Conservation (phyloP, 106 monocot genomes). For the Dactylorhiza incarnata region DNA sequence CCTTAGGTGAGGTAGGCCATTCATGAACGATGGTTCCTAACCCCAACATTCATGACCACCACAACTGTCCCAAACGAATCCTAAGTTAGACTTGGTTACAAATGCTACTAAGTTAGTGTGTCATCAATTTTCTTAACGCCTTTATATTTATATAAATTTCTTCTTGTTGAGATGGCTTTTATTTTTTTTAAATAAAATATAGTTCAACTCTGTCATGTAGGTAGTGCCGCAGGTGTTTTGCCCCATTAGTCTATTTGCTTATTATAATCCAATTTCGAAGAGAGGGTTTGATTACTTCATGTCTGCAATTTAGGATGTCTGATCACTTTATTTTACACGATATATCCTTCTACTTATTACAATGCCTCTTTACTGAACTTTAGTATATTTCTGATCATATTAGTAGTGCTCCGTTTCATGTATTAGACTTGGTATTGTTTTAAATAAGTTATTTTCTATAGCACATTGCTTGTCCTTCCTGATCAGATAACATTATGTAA, state of each 20-base stretch:
- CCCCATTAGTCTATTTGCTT: conserved; percentile 78
- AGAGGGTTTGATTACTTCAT: conserved; percentile 72
- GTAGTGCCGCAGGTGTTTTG: conserved; percentile 79
- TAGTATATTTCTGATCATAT: too few species aligned
- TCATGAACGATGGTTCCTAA: too few species aligned
- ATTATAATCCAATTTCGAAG: conserved; percentile 95
- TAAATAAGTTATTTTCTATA: too few species aligned
- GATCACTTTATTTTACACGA: conserved; percentile 5
- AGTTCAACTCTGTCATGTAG: conserved; percentile 18
- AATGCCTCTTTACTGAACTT: not conserved
- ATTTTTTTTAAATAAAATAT: not conserved
- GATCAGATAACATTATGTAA: too few species aligned
- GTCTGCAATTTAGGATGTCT: conserved; percentile 59
- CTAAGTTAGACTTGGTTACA: too few species aligned
- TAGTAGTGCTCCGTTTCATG: too few species aligned
- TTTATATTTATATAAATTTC: not conserved
- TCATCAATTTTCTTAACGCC: not conserved
- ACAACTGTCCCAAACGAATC: too few species aligned
- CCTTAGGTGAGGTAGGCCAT: too few species aligned
- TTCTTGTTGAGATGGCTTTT: not conserved
- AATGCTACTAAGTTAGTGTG: not conserved
- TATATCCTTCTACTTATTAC: not conserved
- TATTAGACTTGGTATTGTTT: too few species aligned
- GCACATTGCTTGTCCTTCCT: too few species aligned
- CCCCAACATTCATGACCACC: too few species aligned